Base-by-base conservation (phyloP, 306 rosid genomes). In the Glycyrrhiza uralensis region DNA sequence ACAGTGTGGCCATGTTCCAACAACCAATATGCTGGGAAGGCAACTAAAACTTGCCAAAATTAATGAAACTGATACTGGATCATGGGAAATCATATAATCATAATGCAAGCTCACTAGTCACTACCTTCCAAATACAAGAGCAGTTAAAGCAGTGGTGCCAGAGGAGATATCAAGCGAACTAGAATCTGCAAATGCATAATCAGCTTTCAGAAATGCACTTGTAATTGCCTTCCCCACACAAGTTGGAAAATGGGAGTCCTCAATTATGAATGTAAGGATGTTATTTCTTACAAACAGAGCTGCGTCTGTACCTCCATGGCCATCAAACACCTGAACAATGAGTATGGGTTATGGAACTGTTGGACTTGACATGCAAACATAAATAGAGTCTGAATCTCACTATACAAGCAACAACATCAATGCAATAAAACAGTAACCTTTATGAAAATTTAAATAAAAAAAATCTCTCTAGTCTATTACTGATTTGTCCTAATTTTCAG, bases 301-400 rank as follows among this genome's bases (percentile, higher is more conserved):
- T 3, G 97, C 97, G 15, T 91, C 92, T 35, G 77, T 80, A 57
- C 97, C 97, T 63, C 97, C 95, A 61, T 91, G 97, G 51, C 95
- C 97, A 75, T 91, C 97, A 74, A 91, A 88, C 76, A 91, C 95
- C 97, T 91, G 76, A 51, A 17, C 47, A 75, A 28, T 28, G 33
- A 47, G 72, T 36, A 50, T 46, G 77, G 30, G 46, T 63, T 33
- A 60, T 4, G 38, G 22, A 75, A 39, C 55, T 49, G 42, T 11
- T 32, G 58, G 44, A 69, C 41, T 17, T 13, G 50, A 44, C 71
- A 47, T 35, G 47, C 12, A 46, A 35, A 22, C 23, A 42, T 4
- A 60, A 32, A 52, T 54, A 49, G 35, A 58, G 57, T 42, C 45
- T 32, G 54, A 32, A 44, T 23, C 80, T 11, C 65, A 59, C 39